Percentiles rank a stretch among this genome's conserved stretches.
Evolutionary conservation across 768 basidiomycete genomes (phyloP).

Genomic region (Porphyrellus cyaneotinctus): DNA sequence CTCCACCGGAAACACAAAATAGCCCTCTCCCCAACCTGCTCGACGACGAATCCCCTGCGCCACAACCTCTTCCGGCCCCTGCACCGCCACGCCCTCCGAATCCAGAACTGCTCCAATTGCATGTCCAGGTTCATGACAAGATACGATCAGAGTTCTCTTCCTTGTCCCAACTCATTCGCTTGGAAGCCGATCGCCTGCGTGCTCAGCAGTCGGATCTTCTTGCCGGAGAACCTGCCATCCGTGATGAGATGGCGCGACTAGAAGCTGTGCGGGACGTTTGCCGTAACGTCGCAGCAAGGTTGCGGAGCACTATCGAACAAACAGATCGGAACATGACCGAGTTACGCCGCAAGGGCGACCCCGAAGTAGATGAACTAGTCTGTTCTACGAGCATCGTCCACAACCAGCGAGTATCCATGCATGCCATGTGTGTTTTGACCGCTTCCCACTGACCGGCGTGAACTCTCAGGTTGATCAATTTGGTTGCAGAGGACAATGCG

Average conservation of each 20-base stretch:
- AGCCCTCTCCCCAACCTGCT: conserved; percentile 51
- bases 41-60: conserved; percentile 49
- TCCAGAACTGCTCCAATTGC: conserved; percentile 81
- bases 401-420: conserved; percentile 66
- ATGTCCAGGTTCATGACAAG: conserved; percentile 72
- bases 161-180: conserved; percentile 56
- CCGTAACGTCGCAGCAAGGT: conserved; percentile 64
- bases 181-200: conserved; percentile 72
- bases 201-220: conserved; percentile 82
- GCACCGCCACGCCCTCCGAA: conserved; percentile 84
- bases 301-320: conserved; percentile 56
- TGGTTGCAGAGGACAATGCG: conserved; percentile 99
- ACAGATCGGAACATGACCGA: conserved; percentile 75
- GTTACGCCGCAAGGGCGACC: conserved; percentile 78
- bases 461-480: conserved; percentile 74
- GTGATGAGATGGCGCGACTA: conserved; percentile 92
- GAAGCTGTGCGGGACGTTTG: conserved; percentile 94
- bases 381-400: conserved; percentile 95
- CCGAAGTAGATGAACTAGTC: conserved; percentile 93
- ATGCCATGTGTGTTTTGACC: background rate
- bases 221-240: conserved; percentile 88
- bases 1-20: conserved; percentile 12
- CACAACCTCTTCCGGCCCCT: conserved; percentile 28
- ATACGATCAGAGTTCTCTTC: conserved; percentile 67
- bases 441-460: conserved; percentile 15